Evolutionary conservation across 257 asterid species (phyloP), one percentile per base, ranked within the genome.

Genomic region (Scutellaria baicalensis): DNA sequence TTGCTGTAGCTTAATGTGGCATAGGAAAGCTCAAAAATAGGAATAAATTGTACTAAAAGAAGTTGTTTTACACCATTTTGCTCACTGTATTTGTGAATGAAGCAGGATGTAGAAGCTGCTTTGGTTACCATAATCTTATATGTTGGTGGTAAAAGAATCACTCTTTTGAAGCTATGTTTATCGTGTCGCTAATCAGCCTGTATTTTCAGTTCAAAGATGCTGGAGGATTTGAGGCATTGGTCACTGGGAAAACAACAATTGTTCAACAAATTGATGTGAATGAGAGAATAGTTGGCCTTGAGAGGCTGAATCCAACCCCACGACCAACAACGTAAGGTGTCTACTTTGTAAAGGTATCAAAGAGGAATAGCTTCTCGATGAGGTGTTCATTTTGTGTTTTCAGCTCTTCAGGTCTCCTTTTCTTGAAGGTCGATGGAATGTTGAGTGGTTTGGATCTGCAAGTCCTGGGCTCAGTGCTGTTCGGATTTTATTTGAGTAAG

Each of bases 291-390:
- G 85, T 86, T 59, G 65, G 79, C 70, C 92, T 90, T 0, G 95
- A 90, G 87, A 83, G 96, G 78, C 89, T 91, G 82, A 93, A 86
- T 77, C 97, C 97, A 4, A 86, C 92, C 4, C 87, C 96, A 72
- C 81, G 96, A 61, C 99, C 97, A 59, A 86, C 99, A 82, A 89
- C 95, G 97, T 93, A 86, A 84, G 86, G 43, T 79, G 83, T 76
- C 77, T 44, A 71, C 80, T 82, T 84, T 78, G 69, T 80, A 84
- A 17, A 77, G 74, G 9, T 78, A 77, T 76, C 77, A 81, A 23
- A 84, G 83, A 47, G 38, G 62, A 11, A 31, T 18, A 50, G 44
- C 10, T 16, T 64, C 31, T 72, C 57, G 67, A 57, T 66, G 27
- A 70, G 78, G 64, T 57, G 57, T 62, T 78, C 66, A 69, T 71